Base-by-base conservation (phyloP, 2,329 filamentous ascomycete genomes). In the Arthrobotrys conoides region DNA sequence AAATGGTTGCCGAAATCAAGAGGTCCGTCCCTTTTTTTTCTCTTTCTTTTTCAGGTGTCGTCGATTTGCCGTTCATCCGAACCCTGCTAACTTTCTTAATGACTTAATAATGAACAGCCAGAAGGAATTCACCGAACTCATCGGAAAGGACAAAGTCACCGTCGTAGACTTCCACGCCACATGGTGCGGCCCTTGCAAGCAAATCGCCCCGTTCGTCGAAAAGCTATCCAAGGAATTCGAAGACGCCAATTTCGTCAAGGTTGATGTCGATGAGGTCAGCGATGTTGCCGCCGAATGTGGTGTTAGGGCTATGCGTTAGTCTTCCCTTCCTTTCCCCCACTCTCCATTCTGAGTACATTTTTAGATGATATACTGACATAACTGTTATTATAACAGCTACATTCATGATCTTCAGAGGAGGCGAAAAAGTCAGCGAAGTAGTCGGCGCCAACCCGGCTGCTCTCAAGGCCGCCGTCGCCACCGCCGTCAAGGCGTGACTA, bases 101-200 rank as follows among this genome's bases (percentile, higher is more conserved):
- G 6, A 30, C 27, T 16, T n/a, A n/a, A 44, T 4, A 30, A 46
- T 16, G 38, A 59, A 41, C 80, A 92, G 90, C 81, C 88, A 87
- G 83, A 83, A 86, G 24, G 89, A 90, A 33, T 94, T 89, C 84
- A 84, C 89, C 70, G 83, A 84, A 36, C 88, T 88, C 72, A 82
- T 91, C 76, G 84, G 86, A 70, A 83, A 86, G 82, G 87, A 90
- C 83, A 87, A 87, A 67, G 85, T 92, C 80, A 89, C 97, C 82
- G 86, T 97, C 79, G 87, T 98, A 83, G 95, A 98, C 87, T 94
- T 90, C 87, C 94, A 92, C 85, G 94, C 94, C 71, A 90, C 87
- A 80, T 97, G 94, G 94, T 98, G 95, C 87, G 94, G 93, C 78
- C 95, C 95, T 78, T 98, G 95, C 91, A 97, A 94, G 88, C 88